Evolutionary conservation across 768 basidiomycete species (phyloP).

Genomic region (Russula dissimulans): DNA sequence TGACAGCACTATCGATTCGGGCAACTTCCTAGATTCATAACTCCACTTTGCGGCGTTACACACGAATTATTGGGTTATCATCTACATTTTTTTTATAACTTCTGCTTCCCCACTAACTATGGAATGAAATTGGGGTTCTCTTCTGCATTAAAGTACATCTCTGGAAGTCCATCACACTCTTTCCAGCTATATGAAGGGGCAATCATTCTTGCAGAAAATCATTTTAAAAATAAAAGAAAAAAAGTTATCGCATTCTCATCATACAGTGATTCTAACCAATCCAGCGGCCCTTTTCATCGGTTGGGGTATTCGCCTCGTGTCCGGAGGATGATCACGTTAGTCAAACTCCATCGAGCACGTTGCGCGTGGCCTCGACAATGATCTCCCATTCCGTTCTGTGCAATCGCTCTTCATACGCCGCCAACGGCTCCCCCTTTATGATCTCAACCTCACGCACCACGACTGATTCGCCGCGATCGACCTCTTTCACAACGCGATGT

Average conservation of each 20-base stretch:
- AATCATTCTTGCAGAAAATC: neutral
- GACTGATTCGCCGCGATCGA: constrained; percentile 86
- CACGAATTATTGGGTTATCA: neutral
- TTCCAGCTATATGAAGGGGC: neutral
- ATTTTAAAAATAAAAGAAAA: neutral
- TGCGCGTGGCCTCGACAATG: constrained; percentile 78
- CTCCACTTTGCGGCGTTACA: constrained; percentile 9
- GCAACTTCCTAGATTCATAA: neutral
- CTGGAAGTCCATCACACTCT: neutral
- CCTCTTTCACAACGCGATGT: constrained; percentile 85
- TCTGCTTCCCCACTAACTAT: constrained; percentile 8
- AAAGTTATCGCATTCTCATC: neutral
- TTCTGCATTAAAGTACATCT: neutral
- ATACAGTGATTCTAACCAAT: constrained; percentile 7
- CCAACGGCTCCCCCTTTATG: constrained; percentile 57
- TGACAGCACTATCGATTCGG: neutral
- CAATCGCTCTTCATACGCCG: constrained; percentile 65
- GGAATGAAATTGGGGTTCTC: neutral
- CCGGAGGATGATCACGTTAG: neutral
- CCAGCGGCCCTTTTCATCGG: neutral
- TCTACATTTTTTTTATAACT: neutral
- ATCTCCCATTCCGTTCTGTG: constrained; percentile 83
- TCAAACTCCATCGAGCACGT: constrained; percentile 49
- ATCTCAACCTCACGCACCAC: constrained; percentile 74
- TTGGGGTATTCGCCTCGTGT: constrained; percentile 1